phyloP scores from a whole-genome alignment of 257 asterid species.

The Ilex aquifolium region DNA sequence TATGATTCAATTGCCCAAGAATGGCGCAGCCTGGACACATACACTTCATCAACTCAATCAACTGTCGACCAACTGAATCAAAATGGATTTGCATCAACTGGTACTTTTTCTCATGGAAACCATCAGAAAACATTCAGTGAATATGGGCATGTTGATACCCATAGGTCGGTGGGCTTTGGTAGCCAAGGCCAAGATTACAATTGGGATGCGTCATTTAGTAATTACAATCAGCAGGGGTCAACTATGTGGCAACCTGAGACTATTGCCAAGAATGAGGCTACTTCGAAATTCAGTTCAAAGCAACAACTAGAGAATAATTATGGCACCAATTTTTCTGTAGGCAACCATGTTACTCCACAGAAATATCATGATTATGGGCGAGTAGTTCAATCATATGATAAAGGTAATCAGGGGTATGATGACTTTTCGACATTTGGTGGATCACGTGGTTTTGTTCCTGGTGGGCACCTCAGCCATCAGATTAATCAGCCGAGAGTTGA shows the following conservation, averaged over 20 bases:
- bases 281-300: slow-evolving; percentile 31
- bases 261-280: slow-evolving; percentile 24
- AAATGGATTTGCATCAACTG: slow-evolving; percentile 27
- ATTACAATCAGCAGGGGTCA: slow-evolving; percentile 37
- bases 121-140: slow-evolving; percentile 19
- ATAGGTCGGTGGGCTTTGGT: slow-evolving; percentile 17
- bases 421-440: slow-evolving; percentile 33
- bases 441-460: slow-evolving; percentile 30
- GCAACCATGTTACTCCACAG: slow-evolving; percentile 33
- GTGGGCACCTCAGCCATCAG: slow-evolving; percentile 40
- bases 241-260: slow-evolving; percentile 43
- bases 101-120: slow-evolving; percentile 30
- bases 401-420: slow-evolving; percentile 30
- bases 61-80: slow-evolving; percentile 22
- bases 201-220: slow-evolving; percentile 37
- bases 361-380: slow-evolving; percentile 31
- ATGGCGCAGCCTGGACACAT: slow-evolving; percentile 67
- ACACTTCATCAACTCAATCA: slow-evolving; percentile 40
- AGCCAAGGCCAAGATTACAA: slow-evolving; percentile 41
- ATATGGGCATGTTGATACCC: background rate
- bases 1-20: slow-evolving; percentile 65
- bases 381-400: slow-evolving; percentile 31
- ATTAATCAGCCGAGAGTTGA: slow-evolving; percentile 41
- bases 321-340: slow-evolving; percentile 27
- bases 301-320: slow-evolving; percentile 34